Evolutionary conservation across 805 yeast species (phyloP), one percentile per base, ranked within the genome.

Genomic region (Starmerella bacillaris): DNA sequence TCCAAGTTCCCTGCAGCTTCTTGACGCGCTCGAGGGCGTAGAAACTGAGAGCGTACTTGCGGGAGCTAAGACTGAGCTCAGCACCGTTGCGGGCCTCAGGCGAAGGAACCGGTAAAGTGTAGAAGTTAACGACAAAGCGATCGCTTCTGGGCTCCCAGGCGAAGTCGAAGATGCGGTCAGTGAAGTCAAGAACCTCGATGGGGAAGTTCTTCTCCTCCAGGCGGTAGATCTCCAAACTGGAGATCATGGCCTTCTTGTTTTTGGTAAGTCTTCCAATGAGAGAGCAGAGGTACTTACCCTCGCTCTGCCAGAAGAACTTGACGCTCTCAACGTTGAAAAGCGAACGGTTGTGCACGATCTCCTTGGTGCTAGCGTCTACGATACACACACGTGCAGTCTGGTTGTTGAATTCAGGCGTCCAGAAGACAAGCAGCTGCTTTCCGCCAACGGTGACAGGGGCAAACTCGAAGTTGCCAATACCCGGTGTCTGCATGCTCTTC

Each of bases 261-360:
- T 89, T 89, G 38, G 95, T 80, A 61, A 83, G 94, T 61, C 96
- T 80, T 58, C 84, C 94, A 48, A 89, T 94, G 63, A 79, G 82
- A 53, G 84, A 92, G 63, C 94, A 80, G 54, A 89, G 62, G 56
- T 64, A 76, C 49, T 72, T 74, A 44, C 80, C 82, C 47, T 78
- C 74, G 45, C 71, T 74, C 61, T 89, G 96, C 99, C 99, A 89
- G 65, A 74, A 82, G 62, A 89, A 61, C 51, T 75, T 69, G 60
- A 89, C 82, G 53, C 78, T 86, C 38, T 82, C 70, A 34, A 89
- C 98, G 61, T 89, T 94, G 67, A 89, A 83, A 59, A 89, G 66
- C 59, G 86, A 84, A 48, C 86, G 75, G 40, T 94, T 78, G 68
- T 95, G 78, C 42, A 89, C 58, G 31, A 83, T 73, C 56, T 72